Conservation (phyloP, 106 monocot genomes). For the Dioscorea dumetorum region DNA sequence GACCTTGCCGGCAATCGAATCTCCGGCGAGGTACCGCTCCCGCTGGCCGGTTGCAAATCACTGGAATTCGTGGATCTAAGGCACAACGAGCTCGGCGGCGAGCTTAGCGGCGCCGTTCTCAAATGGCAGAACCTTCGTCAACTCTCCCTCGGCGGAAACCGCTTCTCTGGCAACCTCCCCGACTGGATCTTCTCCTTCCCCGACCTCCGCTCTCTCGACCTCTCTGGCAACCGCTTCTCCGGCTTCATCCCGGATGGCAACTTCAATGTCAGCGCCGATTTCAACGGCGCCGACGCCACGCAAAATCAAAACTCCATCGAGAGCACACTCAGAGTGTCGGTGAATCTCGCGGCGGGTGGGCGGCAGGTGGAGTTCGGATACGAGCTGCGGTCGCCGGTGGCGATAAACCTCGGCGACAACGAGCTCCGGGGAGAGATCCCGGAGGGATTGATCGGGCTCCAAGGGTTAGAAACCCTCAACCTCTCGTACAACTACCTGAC, state of each 20-base stretch:
- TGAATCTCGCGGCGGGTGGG: constrained; percentile 17
- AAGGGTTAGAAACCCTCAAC: constrained; percentile 61
- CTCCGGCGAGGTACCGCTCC: constrained; percentile 92
- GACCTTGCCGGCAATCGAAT: constrained; percentile 56
- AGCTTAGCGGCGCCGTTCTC: constrained; percentile 73
- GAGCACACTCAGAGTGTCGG: constrained; percentile 10
- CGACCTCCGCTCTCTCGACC: constrained; percentile 55
- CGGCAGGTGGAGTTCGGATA: constrained; percentile 50
- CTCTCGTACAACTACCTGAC: constrained; percentile 56
- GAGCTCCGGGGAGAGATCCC: constrained; percentile 65
- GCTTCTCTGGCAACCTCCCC: constrained; percentile 56
- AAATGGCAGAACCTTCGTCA: constrained; percentile 70
- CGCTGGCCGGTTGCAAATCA: constrained; percentile 82
- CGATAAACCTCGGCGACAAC: constrained; percentile 62
- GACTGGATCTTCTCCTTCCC: constrained; percentile 89
- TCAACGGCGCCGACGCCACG: constrained; percentile 19
- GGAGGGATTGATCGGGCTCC: constrained; percentile 40
- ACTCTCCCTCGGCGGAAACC: constrained; percentile 57
- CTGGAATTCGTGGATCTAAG: constrained; percentile 70
- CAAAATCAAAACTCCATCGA: background rate
- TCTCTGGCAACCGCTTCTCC: constrained; percentile 64
- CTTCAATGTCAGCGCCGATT: constrained; percentile 49
- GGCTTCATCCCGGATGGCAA: constrained; percentile 71
- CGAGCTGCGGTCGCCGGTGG: constrained; percentile 36
- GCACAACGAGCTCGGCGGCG: constrained; percentile 54